Evolutionary conservation across 1,139 yeast genomes (phyloP).

Genomic region (Kodamaea arcana): DNA sequence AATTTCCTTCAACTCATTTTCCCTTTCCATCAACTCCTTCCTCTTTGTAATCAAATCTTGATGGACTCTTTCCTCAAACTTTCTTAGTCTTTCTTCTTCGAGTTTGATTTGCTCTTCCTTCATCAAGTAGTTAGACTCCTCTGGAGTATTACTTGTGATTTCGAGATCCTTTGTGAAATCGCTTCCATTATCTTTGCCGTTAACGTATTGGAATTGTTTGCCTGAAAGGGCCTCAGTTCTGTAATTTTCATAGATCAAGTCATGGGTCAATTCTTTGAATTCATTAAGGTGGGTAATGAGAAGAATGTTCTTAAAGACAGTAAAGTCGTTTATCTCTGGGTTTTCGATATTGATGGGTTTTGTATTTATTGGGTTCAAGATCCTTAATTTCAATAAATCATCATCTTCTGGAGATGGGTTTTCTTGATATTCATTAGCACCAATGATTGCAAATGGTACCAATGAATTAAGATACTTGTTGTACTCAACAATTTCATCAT

Average conservation of each 20-base stretch:
- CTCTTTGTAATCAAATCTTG: slow-evolving; percentile 82
- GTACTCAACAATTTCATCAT: slow-evolving; percentile 47
- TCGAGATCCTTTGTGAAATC: slow-evolving; percentile 1
- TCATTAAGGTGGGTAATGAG: slow-evolving; percentile 78
- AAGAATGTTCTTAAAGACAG: slow-evolving; percentile 60
- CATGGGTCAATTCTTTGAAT: slow-evolving; percentile 67
- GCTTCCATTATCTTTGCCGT: slow-evolving; percentile 12
- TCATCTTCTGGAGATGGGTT: slow-evolving; percentile 30
- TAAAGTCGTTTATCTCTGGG: slow-evolving; percentile 58
- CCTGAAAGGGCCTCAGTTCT: slow-evolving; percentile 63
- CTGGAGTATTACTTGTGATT: slow-evolving; percentile 23
- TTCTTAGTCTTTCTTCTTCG: slow-evolving; percentile 74
- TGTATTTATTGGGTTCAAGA: slow-evolving; percentile 31
- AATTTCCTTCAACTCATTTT: slow-evolving; percentile 78
- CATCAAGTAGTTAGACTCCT: slow-evolving; percentile 48
- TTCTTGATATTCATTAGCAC: slow-evolving; percentile 42
- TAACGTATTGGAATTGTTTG: slow-evolving; percentile 41
- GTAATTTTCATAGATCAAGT: slow-evolving; percentile 62
- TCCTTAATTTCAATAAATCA: slow-evolving; percentile 35
- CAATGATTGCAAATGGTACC: slow-evolving; percentile 41
- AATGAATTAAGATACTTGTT: slow-evolving; percentile 42
- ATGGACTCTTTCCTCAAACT: slow-evolving; percentile 84
- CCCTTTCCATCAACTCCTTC: slow-evolving; percentile 81
- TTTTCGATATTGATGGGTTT: slow-evolving; percentile 50
- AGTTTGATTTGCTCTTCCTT: slow-evolving; percentile 79